phyloP scores from a whole-genome alignment of 2,329 filamentous ascomycete genomes.

The Chrysoporthe puriensis region DNA sequence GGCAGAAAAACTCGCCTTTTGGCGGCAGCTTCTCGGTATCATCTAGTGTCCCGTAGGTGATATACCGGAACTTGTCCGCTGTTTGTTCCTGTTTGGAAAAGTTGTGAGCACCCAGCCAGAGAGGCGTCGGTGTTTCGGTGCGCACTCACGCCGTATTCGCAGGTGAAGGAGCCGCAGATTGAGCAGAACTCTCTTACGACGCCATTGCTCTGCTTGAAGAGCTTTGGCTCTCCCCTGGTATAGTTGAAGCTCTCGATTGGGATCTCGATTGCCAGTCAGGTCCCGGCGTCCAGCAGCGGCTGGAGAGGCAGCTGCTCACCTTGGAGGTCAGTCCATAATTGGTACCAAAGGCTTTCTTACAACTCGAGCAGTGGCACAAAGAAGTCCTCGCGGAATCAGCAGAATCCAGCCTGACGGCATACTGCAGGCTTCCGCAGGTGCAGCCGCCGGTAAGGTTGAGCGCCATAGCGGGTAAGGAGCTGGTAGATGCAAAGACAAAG shows the following conservation, averaged over 20 bases:
- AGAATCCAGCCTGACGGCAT: conserved; percentile 35
- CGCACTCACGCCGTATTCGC: conserved; percentile 38
- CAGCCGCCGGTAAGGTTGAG: conserved; percentile 31
- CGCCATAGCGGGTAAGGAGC: conserved; percentile 15
- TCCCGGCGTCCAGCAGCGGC: too few relatives aligned
- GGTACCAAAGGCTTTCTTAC: conserved; percentile 39
- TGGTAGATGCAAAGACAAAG: neutral
- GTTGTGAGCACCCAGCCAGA: neutral
- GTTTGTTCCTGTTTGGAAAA: conserved; percentile 41
- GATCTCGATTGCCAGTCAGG: conserved; percentile 32
- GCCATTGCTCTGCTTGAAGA: conserved; percentile 38
- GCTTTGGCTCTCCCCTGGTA: conserved; percentile 33
- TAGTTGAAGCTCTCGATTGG: conserved; percentile 36
- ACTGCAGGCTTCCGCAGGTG: conserved; percentile 34
- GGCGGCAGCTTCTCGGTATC: conserved; percentile 52
- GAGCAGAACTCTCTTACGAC: conserved; percentile 40
- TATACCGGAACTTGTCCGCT: conserved; percentile 48
- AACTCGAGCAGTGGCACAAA: conserved; percentile 41
- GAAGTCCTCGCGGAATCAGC: conserved; percentile 37
- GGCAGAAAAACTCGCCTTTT: conserved; percentile 60
- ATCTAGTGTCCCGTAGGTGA: conserved; percentile 53
- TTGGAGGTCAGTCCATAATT: conserved; percentile 41
- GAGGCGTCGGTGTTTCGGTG: neutral
- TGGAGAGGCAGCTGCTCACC: conserved; percentile 4
- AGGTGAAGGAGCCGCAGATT: conserved; percentile 38